Percentiles rank a stretch among this genome's conserved stretches.
phyloP scores from a whole-genome alignment of 2,329 filamentous ascomycete genomes.

The Ceratocystis alfenasii region DNA sequence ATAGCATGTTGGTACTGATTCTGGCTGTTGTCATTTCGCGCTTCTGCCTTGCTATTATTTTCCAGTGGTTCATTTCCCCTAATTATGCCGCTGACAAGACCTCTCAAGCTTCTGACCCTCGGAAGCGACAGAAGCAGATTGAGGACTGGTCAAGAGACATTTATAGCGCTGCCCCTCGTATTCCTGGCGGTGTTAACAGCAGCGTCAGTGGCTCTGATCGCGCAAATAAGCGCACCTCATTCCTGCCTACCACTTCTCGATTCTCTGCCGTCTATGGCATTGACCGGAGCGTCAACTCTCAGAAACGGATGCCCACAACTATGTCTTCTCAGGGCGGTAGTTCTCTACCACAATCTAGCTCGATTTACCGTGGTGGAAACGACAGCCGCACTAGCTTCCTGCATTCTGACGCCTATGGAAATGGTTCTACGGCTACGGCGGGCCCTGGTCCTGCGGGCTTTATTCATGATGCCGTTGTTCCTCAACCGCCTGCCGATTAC shows the following conservation, averaged over 20 bases:
- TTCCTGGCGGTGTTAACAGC: conserved; percentile 61
- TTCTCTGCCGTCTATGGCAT: conserved; percentile 84
- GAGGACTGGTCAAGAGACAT: conserved; percentile 98
- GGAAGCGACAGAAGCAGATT: conserved; percentile 82
- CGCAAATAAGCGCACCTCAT: conserved; percentile 69
- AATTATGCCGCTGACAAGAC: conserved; percentile 78
- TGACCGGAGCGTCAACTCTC: conserved; percentile 42
- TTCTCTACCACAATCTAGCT: conserved; percentile 51
- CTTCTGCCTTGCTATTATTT: conserved; percentile 77
- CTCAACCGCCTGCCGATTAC: conserved; percentile 92
- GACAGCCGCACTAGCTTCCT: conserved; percentile 55
- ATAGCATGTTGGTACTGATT: conserved; percentile 85
- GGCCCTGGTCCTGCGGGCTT: conserved; percentile 80
- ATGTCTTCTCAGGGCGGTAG: conserved; percentile 81
- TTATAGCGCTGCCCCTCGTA: conserved; percentile 74
- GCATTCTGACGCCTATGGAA: conserved; percentile 44
- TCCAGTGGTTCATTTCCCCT: conserved; percentile 91
- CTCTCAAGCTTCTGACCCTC: conserved; percentile 66
- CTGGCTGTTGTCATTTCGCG: conserved; percentile 75
- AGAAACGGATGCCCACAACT: conserved; percentile 59
- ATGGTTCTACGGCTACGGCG: conserved; percentile 47
- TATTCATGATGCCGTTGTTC: conserved; percentile 89
- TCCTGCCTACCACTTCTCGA: conserved; percentile 84
- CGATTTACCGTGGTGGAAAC: conserved; percentile 57
- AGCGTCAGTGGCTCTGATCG: conserved; percentile 54